Percentiles rank a stretch among this genome's conserved stretches.
Conservation (phyloP, 495 filamentous ascomycete species). For the Aspergillus saccharolyticus region DNA sequence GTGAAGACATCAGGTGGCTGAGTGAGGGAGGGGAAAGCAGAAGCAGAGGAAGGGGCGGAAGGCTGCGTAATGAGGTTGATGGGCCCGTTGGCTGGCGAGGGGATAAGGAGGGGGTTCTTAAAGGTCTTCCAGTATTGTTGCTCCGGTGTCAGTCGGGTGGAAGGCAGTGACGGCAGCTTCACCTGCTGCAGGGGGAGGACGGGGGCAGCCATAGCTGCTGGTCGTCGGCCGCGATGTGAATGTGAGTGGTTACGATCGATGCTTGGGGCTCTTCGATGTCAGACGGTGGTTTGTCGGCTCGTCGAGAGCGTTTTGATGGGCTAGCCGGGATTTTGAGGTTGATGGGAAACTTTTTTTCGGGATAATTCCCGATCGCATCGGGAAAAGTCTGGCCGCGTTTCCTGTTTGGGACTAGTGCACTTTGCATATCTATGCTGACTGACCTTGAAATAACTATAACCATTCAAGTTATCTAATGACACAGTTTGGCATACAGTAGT, state of each 20-base stretch:
- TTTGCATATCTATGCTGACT: background rate
- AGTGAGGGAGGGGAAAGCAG: conserved; percentile 43
- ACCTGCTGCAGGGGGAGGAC: conserved; percentile 75
- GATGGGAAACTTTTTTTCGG: background rate
- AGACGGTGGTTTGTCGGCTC: background rate
- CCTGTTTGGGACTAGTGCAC: background rate
- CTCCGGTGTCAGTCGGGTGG: conserved; percentile 64
- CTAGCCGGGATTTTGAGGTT: background rate
- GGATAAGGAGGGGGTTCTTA: conserved; percentile 78
- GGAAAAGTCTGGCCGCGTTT: conserved; percentile 1
- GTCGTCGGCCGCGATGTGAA: background rate
- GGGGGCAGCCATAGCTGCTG: conserved; percentile 73
- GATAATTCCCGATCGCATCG: background rate
- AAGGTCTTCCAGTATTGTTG: conserved; percentile 94
- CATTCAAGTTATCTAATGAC: too few relatives aligned
- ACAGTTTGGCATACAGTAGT: too few relatives aligned
- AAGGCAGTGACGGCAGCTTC: conserved; percentile 64
- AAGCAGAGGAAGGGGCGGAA: conserved; percentile 42
- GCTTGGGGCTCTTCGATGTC: too few relatives aligned
- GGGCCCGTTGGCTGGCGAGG: conserved; percentile 77
- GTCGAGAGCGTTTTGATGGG: background rate
- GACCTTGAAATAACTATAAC: background rate
- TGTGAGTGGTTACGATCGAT: background rate
- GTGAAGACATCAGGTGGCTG: conserved; percentile 72
- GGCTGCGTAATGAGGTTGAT: conserved; percentile 87